Conservation (phyloP, 495 filamentous ascomycete species). For the Staphylotrichum tortipilum region DNA sequence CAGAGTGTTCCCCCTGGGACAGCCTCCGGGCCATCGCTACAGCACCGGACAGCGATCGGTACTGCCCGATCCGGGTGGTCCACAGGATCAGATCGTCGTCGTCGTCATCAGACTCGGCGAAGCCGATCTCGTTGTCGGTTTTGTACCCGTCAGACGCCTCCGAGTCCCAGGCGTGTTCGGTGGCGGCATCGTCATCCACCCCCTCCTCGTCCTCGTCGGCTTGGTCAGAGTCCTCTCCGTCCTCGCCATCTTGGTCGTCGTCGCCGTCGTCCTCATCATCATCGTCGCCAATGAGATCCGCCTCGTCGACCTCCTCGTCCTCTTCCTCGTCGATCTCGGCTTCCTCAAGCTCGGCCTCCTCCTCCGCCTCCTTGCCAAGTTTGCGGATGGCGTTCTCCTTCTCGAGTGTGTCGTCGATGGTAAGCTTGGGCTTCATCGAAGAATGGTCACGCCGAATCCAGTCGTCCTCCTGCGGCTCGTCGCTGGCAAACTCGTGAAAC, state of each 20-base stretch:
- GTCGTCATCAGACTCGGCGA: constrained; percentile 82
- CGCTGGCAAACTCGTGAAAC: constrained; percentile 91
- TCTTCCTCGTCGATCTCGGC: constrained; percentile 54
- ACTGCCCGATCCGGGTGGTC: constrained; percentile 53
- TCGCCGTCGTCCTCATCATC: constrained; percentile 45
- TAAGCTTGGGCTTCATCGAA: constrained; percentile 57
- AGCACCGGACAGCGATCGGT: constrained; percentile 32
- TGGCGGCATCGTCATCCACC: constrained; percentile 31
- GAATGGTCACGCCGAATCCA: constrained; percentile 65
- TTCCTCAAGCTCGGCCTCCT: constrained; percentile 69
- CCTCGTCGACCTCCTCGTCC: constrained; percentile 45
- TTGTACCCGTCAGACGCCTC: constrained; percentile 72
- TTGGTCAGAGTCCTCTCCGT: constrained; percentile 30
- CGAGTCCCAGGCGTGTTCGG: constrained; percentile 57
- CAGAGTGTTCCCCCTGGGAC: constrained; percentile 34
- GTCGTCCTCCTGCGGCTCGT: constrained; percentile 70
- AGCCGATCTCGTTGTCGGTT: constrained; percentile 92
- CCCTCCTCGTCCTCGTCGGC: constrained; percentile 35
- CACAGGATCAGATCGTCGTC: constrained; percentile 77
- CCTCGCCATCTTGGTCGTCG: constrained; percentile 37
- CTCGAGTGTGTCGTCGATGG: constrained; percentile 78
- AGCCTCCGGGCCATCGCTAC: constrained; percentile 30
- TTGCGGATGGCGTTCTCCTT: constrained; percentile 85
- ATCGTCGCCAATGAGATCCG: constrained; percentile 35
- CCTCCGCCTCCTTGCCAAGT: constrained; percentile 82